These are phyloP conservation scores for Phytophthora crassamura DNA, from an alignment of 352 stramenopile species.

Conservation along the genomic window DNA sequence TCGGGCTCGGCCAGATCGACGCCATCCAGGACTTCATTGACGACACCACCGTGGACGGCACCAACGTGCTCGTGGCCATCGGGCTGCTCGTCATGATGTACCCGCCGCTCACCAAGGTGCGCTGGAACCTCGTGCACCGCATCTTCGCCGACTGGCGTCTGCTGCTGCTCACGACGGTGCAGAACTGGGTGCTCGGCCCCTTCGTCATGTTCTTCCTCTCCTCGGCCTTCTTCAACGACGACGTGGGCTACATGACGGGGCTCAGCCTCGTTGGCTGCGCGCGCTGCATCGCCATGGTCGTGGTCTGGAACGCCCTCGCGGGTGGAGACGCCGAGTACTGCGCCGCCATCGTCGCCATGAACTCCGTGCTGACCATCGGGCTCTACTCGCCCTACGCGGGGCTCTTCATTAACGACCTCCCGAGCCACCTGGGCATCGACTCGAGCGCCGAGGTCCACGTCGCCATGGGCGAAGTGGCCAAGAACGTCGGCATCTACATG, in stretches of 20 bases:
- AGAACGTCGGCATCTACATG: conserved; percentile 72
- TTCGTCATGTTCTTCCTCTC: conserved; percentile 66
- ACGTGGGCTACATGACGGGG: conserved; percentile 61
- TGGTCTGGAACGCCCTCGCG: conserved; percentile 73
- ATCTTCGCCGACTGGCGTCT: conserved; percentile 52
- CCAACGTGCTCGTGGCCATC: conserved; percentile 59
- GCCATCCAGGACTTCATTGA: conserved; percentile 51
- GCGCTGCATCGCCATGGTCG: conserved; percentile 79
- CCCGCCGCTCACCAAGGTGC: conserved; percentile 54
- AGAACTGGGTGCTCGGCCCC: conserved; percentile 65
- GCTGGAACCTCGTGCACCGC: conserved; percentile 59
- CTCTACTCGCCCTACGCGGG: conserved; percentile 67
- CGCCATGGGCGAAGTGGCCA: conserved; percentile 48
- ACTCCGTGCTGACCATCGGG: conserved; percentile 65
- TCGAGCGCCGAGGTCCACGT: conserved; percentile 48
- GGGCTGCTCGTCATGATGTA: conserved; percentile 71
- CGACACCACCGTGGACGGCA: conserved; percentile 50
- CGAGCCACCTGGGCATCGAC: conserved; percentile 43
- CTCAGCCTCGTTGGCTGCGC: conserved; percentile 68
- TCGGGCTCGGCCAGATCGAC: conserved; percentile 44
- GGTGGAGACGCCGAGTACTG: conserved; percentile 69
- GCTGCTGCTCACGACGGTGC: conserved; percentile 58
- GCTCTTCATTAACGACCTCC: conserved; percentile 64
- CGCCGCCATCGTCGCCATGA: conserved; percentile 70
- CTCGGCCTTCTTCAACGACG: conserved; percentile 49